Percentiles rank a stretch among this genome's conserved stretches.
These are phyloP conservation scores for Yarrowia sp. DNA, from an alignment of 805 yeast species.

Conservation along the genomic window DNA sequence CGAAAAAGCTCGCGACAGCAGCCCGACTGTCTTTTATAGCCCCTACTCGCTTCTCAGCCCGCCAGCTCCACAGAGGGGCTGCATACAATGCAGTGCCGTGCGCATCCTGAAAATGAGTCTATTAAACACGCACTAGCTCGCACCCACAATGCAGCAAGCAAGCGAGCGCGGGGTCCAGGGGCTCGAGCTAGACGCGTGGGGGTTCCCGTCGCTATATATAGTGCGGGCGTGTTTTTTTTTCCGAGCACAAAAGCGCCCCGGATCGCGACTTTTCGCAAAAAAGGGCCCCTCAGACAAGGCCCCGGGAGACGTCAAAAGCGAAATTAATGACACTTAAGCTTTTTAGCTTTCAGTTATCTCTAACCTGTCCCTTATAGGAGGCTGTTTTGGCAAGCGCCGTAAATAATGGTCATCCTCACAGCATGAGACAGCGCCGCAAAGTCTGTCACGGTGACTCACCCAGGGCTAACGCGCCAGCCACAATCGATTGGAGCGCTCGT, in stretches of 20 bases:
- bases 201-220: too few relatives aligned
- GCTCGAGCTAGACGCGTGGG: too few relatives aligned
- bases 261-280: too few relatives aligned
- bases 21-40: neutral
- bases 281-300: neutral
- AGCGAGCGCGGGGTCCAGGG: neutral
- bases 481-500: too few relatives aligned
- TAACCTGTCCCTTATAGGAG: slow-evolving; percentile 7
- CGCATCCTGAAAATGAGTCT: slow-evolving; percentile 17
- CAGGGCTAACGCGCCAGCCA: too few relatives aligned
- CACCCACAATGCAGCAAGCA: neutral
- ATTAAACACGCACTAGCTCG: slow-evolving; percentile 4
- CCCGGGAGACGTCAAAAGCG: neutral
- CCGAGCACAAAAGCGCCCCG: too few relatives aligned
- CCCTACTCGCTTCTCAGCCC: neutral
- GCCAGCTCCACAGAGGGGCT: slow-evolving; percentile 21
- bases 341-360: slow-evolving; percentile 20
- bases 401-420: neutral
- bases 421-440: neutral
- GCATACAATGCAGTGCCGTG: slow-evolving; percentile 27
- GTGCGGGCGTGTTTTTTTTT: too few relatives aligned
- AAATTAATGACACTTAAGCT: slow-evolving; percentile 11
- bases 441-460: neutral
- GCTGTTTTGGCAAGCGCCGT: slow-evolving; percentile 3
- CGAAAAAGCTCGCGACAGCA: neutral